Percentiles rank a stretch among this genome's conserved stretches.
phyloP scores from a whole-genome alignment of 805 yeast species.

The Metschnikowia dekortorum region DNA sequence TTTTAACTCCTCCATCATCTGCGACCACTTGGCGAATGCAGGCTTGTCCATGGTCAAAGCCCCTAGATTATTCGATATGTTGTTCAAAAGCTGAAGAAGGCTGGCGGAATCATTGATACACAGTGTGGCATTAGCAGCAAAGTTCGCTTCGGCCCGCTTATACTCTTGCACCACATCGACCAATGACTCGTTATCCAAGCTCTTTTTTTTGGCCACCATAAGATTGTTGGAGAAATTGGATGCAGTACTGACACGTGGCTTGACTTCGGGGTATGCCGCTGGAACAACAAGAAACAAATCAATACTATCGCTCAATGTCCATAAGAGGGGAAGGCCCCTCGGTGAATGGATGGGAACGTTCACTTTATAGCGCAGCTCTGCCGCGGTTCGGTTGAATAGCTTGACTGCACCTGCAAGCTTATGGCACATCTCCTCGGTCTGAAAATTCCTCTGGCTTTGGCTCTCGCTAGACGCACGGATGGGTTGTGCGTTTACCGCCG shows the following conservation, averaged over 20 bases:
- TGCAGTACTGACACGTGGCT: slow-evolving; percentile 22
- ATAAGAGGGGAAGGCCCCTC: slow-evolving; percentile 23
- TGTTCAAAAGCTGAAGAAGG: slow-evolving; percentile 28
- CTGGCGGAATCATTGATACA: slow-evolving; percentile 13
- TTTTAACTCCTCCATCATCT: background rate
- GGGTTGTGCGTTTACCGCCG: background rate
- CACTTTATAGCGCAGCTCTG: slow-evolving; percentile 29
- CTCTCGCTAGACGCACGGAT: background rate
- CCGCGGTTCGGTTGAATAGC: slow-evolving; percentile 23
- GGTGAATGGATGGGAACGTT: slow-evolving; percentile 24
- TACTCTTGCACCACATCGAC: slow-evolving; percentile 22
- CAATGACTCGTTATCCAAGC: slow-evolving; percentile 13
- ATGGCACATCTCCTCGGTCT: slow-evolving; percentile 23
- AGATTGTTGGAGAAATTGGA: slow-evolving; percentile 29
- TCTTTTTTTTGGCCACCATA: slow-evolving; percentile 21
- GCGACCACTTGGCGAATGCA: background rate
- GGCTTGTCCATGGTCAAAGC: slow-evolving; percentile 1
- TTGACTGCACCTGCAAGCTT: slow-evolving; percentile 24
- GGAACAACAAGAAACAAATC: slow-evolving; percentile 35
- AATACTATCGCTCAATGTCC: slow-evolving; percentile 23
- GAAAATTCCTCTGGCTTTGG: background rate
- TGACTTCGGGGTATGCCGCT: slow-evolving; percentile 26
- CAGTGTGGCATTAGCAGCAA: slow-evolving; percentile 20
- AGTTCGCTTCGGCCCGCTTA: slow-evolving; percentile 25
- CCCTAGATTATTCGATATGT: slow-evolving; percentile 25